Base-by-base conservation (phyloP, 768 basidiomycete genomes). In the Mycena filopes region DNA sequence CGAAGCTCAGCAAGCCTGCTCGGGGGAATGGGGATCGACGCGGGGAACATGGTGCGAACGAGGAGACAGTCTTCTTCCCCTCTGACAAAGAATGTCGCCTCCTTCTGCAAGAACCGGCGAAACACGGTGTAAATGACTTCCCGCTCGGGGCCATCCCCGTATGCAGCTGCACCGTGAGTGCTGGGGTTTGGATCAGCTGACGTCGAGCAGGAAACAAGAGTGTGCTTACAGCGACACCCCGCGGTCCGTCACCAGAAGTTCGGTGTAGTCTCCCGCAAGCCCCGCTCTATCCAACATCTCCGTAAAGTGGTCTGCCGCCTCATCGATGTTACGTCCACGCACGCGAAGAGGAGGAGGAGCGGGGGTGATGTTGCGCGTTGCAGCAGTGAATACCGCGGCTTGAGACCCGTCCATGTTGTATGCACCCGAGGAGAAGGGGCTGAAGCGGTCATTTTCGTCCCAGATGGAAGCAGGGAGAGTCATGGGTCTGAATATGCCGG, bases 191-290 rank as follows among this genome's bases (percentile, higher is more conserved):
- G n/a, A n/a, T n/a, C n/a, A n/a, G n/a, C n/a, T n/a, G n/a, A 12
- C 31, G 6, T 49, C 47, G 4, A 0, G 13, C 1, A 23, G 25
- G 9, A n/a, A 43, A 40, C 1, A 23, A 21, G 9, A 1, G 45
- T n/a, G n/a, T n/a, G n/a, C 59, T 43, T n/a, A 60, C 59, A 60
- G 42, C 2, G 7, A 40, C n/a, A 51, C 51, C 13, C 12, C 21
- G 9, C 50, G 59, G 6, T 60, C 50, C 1, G 23, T 4, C 3
- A 15, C 15, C 5, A 60, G 20, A 4, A 60, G 2, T 1, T 45
- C 6, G 0, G 59, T 51, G 59, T 43, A 60, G 23, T 60, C 59
- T 3, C 23, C 23, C 4, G 6, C 10, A 4, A 28, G 3, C 5
- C 48, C 59, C 9, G 49, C 49, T 3, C 16, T 50, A 15, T 60